Evolutionary conservation across 805 yeast species (phyloP), one percentile per base, ranked within the genome.

Genomic region (Barnettozyma siamensis): DNA sequence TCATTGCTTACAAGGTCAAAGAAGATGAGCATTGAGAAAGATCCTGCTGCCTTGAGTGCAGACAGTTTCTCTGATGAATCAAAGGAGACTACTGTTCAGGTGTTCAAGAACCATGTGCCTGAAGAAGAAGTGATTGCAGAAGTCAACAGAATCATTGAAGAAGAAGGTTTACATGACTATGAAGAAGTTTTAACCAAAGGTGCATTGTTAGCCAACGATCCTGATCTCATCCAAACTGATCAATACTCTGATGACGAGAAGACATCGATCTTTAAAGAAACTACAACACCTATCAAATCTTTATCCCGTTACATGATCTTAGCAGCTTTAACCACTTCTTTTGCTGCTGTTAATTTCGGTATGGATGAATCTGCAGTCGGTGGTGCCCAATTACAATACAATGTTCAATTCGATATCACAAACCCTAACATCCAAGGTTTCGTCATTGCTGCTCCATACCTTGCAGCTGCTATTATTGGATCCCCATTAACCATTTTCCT

Each of bases 291-390:
- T 21, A 64, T 80, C 63, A 45, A 55, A 19, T 83, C 64, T 12
- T 58, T 70, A 57, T 66, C 73, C 54, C 51, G 66, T 59, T 70
- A 75, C 17, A 72, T 76, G 59, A 72, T 79, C 8, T 62, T 78
- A 53, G 78, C 83, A 35, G 80, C 86, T 3, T 65, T 80, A 67
- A 78, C 84, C n/a, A 51, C 61, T 8, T 57, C 61, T 1, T 49
- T 54, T 37, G 76, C 77, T 15, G 82, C 84, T 4, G 79, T 83
- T 5, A 83, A 80, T 37, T 76, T 72, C 55, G 88, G 88, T 40
- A 78, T 78, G 84, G 88, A 81, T 57, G 84, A 81, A 57, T 73
- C 85, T 7, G 86, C 79, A 9, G 65, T 78, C 44, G 79, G 80
- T 47, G 88, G 87, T 29, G 87, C 87, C 18, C 75, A 73, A 36